phyloP scores from a whole-genome alignment of 352 stramenopile species.

The Globisporangium solare region DNA sequence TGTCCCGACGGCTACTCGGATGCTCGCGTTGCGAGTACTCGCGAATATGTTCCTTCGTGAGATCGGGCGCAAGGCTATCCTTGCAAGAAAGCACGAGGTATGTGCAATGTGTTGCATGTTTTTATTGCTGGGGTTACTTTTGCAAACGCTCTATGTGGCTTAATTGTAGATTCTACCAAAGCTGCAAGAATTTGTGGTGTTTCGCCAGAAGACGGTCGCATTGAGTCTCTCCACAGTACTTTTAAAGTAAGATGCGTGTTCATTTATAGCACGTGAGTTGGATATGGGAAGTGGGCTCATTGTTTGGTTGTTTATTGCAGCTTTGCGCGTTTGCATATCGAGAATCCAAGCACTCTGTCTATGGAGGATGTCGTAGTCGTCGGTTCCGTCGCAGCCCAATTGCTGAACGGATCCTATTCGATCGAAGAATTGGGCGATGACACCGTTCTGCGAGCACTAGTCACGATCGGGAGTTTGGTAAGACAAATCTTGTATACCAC shows the following conservation, averaged over 20 bases:
- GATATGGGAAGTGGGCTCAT: not conserved
- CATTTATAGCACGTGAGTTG: not conserved
- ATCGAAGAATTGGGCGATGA: conserved; percentile 76
- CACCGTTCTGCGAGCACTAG: conserved; percentile 58
- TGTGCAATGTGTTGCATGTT: conserved; percentile 1
- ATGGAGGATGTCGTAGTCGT: conserved; percentile 46
- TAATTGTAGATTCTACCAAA: conserved; percentile 31
- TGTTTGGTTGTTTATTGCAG: conserved; percentile 17
- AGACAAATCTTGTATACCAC: conserved; percentile 9
- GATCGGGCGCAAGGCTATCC: conserved; percentile 31
- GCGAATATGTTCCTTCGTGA: conserved; percentile 72
- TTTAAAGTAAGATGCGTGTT: conserved; percentile 48
- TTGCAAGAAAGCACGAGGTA: conserved; percentile 53
- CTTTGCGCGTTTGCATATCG: conserved; percentile 36
- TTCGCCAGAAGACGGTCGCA: conserved; percentile 61
- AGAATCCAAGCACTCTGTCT: conserved; percentile 26
- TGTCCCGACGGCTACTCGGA: conserved; percentile 60
- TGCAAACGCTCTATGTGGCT: not conserved
- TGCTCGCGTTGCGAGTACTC: conserved; percentile 72
- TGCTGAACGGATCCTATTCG: conserved; percentile 44
- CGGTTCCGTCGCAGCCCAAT: conserved; percentile 39
- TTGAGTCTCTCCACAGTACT: conserved; percentile 67
- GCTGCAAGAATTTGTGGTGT: conserved; percentile 36
- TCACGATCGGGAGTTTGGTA: conserved; percentile 69
- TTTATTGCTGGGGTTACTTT: conserved; percentile 2